Conservation (phyloP, 352 stramenopile genomes). For the Phytopythium aichiense region DNA sequence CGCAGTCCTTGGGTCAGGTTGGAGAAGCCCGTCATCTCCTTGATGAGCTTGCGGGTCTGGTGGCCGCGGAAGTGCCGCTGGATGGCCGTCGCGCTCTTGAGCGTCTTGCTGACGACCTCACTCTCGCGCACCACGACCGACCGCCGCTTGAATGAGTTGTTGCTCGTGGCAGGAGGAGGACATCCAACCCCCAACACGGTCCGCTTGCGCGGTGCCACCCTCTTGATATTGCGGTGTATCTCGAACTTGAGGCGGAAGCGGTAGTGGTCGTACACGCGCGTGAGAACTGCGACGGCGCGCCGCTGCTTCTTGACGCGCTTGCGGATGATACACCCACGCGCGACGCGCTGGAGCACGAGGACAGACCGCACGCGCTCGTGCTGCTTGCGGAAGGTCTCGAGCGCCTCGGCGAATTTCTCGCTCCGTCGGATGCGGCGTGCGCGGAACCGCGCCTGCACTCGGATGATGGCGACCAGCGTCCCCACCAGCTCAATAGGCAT, state of each 20-base stretch:
- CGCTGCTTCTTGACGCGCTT: conserved; percentile 8
- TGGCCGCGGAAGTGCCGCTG: conserved; percentile 41
- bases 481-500: conserved; percentile 16
- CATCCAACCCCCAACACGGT: neutral
- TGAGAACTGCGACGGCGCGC: conserved; percentile 5
- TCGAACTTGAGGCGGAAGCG: conserved; percentile 11
- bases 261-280: conserved; percentile 14
- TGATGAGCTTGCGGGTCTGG: conserved; percentile 16
- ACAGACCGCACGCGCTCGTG: conserved; percentile 23
- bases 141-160: conserved; percentile 2
- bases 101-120: conserved; percentile 1
- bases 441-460: conserved; percentile 32
- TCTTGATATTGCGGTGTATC: conserved; percentile 2
- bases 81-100: conserved; percentile 28
- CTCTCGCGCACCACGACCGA: neutral
- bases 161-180: neutral
- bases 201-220: neutral
- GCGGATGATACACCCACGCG: conserved; percentile 7
- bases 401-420: conserved; percentile 21
- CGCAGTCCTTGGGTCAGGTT: conserved; percentile 20
- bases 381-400: conserved; percentile 27
- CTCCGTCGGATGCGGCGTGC: conserved; percentile 19
- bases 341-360: conserved; percentile 24
- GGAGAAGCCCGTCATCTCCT: conserved; percentile 9
- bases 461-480: conserved; percentile 20